Evolutionary conservation across 2,329 filamentous ascomycete species (phyloP).

Genomic region (Geosmithia putterillii): DNA sequence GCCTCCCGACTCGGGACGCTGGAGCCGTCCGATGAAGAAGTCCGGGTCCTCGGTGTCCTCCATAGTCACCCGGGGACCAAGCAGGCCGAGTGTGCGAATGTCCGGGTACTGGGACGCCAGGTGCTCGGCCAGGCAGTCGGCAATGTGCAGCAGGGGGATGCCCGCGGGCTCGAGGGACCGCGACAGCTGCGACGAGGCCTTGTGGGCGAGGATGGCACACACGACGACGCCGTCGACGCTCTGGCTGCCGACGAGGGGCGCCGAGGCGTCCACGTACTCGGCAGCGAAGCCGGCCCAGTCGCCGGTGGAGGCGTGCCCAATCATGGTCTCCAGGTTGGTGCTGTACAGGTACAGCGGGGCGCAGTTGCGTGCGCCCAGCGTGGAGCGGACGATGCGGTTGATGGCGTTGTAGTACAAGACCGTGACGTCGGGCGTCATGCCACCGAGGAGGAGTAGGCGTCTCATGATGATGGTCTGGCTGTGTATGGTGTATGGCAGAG

Average conservation of each 20-base stretch:
- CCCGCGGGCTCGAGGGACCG: not conserved
- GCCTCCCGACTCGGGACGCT: not conserved
- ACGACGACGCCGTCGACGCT: conserved; percentile 4
- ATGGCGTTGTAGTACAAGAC: conserved; percentile 5
- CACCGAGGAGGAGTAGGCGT: conserved; percentile 4
- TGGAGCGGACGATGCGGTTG: conserved; percentile 2
- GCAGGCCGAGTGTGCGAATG: conserved; percentile 4
- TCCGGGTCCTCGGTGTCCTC: conserved; percentile 1
- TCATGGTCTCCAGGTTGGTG: conserved; percentile 4
- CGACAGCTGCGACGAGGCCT: conserved; percentile 1
- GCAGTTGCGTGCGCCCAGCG: conserved; percentile 3
- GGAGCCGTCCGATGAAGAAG: conserved; percentile 3
- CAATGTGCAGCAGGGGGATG: conserved; percentile 2
- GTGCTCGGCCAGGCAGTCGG: conserved; percentile 3
- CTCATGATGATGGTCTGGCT: conserved; percentile 1
- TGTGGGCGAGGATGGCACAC: conserved; percentile 6
- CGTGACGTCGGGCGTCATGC: conserved; percentile 6
- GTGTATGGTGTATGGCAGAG: no score
- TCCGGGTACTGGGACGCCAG: conserved; percentile 1
- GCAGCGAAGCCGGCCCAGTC: conserved; percentile 2
- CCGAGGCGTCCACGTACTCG: conserved; percentile 2
- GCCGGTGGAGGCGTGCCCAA: conserved; percentile 1
- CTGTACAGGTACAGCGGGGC: conserved; percentile 5
- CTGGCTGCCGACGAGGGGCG: not conserved
- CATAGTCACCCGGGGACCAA: conserved; percentile 5